phyloP scores from a whole-genome alignment of 768 basidiomycete species.

The Tricholoma saponaceum region DNA sequence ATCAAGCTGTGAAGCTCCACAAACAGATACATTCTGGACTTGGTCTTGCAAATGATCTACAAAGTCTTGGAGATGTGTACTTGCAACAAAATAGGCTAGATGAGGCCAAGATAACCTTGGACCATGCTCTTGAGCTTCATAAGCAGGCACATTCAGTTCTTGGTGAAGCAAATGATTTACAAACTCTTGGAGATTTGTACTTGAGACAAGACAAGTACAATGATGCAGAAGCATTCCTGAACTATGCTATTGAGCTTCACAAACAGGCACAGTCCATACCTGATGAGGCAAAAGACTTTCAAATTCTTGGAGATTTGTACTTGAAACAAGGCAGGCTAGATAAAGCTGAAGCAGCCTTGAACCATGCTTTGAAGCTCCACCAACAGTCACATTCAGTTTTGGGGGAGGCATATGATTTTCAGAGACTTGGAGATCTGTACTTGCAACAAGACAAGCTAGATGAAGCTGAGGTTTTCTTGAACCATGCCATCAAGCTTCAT shows the following conservation, averaged over 20 bases:
- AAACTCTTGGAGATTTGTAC: not conserved
- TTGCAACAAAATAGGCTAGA: not conserved
- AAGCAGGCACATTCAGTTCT: too few species aligned
- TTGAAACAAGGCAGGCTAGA: not conserved
- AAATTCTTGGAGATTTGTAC: not conserved
- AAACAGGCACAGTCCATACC: not conserved
- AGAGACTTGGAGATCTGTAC: slow-evolving; percentile 10
- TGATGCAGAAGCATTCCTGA: not conserved
- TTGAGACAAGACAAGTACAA: not conserved
- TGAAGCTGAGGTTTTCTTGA: slow-evolving; percentile 15
- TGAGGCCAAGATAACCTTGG: too few species aligned
- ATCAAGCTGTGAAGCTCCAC: too few species aligned
- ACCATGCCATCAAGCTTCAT: too few species aligned
- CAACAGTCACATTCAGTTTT: slow-evolving; percentile 2
- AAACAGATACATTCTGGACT: too few species aligned
- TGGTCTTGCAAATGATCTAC: too few species aligned
- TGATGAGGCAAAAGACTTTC: not conserved
- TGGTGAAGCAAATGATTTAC: too few species aligned
- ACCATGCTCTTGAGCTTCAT: too few species aligned
- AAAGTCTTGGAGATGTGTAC: too few species aligned
- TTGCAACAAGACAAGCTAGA: not conserved
- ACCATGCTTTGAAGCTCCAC: not conserved
- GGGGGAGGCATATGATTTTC: slow-evolving; percentile 11
- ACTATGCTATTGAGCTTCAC: not conserved
- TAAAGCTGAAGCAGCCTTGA: not conserved